Evolutionary conservation across 2,329 filamentous ascomycete genomes (phyloP), one percentile per base, ranked within the genome.

Genomic region (Aspergillus eucalypticola): DNA sequence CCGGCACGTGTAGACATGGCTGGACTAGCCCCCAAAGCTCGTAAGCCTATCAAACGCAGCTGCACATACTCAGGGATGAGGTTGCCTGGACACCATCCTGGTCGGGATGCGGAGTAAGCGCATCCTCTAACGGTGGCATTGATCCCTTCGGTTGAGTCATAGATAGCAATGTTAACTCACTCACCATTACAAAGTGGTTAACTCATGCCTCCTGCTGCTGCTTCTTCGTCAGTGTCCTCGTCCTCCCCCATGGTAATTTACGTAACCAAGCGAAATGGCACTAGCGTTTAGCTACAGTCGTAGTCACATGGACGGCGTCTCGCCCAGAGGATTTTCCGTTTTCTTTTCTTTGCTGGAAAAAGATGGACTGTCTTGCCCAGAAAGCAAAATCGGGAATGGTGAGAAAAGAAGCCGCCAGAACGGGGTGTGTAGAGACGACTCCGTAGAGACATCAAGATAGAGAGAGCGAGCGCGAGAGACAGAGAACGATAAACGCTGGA

Each of bases 1-100:
- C 64, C 51, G 56, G 64, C 65, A 67, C 64, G 65, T 67, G 65
- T 63, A 54, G 53, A 59, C 32, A 62, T 54, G 55, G 62, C 42
- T 50, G 52, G 35, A 48, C 55, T 50, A 54, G 56, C 51, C 27
- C 25, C 56, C 56, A 54, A 35, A 50, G 52, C 49, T 48, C 41
- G 35, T 49, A 55, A 61, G 56, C 59, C 59, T 58, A 60, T 63
- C 52, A 56, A 25, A 48, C 23, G 19, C 35, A 27, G 46, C 42
- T 27, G 46, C 46, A 23, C 46, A n/a, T 32, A 17, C 25, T 55
- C 53, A 55, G 41, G 39, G 53, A 55, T 55, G 53, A 46, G 53
- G 53, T 55, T 44, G 53, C 53, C 53, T 55, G 53, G 27, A 35
- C 19, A 29, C 29, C 42, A 55, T 46, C 53, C 53, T 55, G 41